Percentiles rank a stretch among this genome's conserved stretches.
Conservation (phyloP, 257 asterid genomes). For the Solanum habrochaites region DNA sequence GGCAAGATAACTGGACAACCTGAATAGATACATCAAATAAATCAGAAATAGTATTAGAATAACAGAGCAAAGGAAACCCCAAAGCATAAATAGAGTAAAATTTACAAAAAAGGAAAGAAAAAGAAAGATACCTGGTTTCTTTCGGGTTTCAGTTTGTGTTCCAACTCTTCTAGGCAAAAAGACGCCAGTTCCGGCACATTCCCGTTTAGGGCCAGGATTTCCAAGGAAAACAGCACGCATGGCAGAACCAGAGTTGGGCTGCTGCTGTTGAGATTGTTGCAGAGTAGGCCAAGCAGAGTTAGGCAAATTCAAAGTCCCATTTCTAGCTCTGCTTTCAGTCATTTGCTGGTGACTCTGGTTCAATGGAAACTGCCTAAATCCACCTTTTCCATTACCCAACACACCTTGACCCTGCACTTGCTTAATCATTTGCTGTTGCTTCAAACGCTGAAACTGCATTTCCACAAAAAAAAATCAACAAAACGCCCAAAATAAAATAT, state of each 20-base stretch:
- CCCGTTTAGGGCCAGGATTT: slow-evolving; percentile 30
- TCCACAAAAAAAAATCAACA: neutral
- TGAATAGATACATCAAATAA: slow-evolving; percentile 4
- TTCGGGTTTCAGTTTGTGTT: slow-evolving; percentile 24
- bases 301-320: slow-evolving; percentile 12
- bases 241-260: slow-evolving; percentile 15
- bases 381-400: slow-evolving; percentile 4
- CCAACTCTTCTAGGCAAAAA: slow-evolving; percentile 52
- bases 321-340: slow-evolving; percentile 12
- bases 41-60: neutral
- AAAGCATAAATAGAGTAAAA: neutral
- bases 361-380: slow-evolving; percentile 14
- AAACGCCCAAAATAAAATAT: neutral
- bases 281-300: slow-evolving; percentile 41
- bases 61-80: neutral
- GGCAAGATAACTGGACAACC: slow-evolving; percentile 56
- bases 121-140: slow-evolving; percentile 30
- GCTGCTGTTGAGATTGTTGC: slow-evolving; percentile 21
- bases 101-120: no score
- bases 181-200: slow-evolving; percentile 77
- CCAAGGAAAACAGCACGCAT: slow-evolving; percentile 36
- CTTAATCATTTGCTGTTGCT: slow-evolving; percentile 26
- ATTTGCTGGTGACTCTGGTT: slow-evolving; percentile 10
- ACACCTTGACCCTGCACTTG: neutral
- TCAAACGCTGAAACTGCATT: slow-evolving; percentile 27